These are phyloP conservation scores for Teratosphaeria zuluensis DNA, from an alignment of 2,329 filamentous ascomycete genomes.

Conservation along the genomic window DNA sequence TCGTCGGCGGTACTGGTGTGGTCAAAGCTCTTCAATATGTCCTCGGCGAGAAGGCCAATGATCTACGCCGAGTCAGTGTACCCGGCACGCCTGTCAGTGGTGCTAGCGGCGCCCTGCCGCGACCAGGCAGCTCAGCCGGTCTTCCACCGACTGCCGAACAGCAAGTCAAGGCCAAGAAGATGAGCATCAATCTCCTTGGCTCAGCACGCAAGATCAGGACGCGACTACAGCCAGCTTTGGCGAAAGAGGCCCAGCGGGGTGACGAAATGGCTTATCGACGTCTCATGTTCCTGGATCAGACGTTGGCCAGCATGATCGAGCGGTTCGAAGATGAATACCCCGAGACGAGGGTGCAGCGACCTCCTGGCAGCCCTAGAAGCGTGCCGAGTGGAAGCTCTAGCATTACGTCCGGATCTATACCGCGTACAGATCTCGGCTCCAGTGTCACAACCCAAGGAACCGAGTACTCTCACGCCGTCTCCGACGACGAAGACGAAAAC, in stretches of 20 bases:
- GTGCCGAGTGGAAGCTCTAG: background rate
- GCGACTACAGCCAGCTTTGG: conserved; percentile 72
- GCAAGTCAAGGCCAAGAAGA: conserved; percentile 67
- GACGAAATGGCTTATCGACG: conserved; percentile 72
- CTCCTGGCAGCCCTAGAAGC: conserved; percentile 2
- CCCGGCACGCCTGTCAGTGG: conserved; percentile 31
- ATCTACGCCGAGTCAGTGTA: conserved; percentile 29
- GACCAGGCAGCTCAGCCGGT: conserved; percentile 18
- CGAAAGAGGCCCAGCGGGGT: conserved; percentile 58
- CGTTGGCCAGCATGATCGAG: conserved; percentile 81
- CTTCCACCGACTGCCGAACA: conserved; percentile 19
- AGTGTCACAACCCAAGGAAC: conserved; percentile 5
- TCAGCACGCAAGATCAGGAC: conserved; percentile 82
- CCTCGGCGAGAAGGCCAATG: conserved; percentile 64
- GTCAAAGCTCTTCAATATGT: conserved; percentile 90
- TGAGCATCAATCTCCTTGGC: conserved; percentile 80
- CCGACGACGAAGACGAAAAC: conserved; percentile 22
- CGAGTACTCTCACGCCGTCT: conserved; percentile 14
- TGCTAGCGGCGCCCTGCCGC: conserved; percentile 31
- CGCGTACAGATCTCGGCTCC: conserved; percentile 1
- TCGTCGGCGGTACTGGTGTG: conserved; percentile 89
- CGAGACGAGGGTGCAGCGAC: conserved; percentile 56
- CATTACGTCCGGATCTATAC: background rate
- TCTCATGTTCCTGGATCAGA: conserved; percentile 78
- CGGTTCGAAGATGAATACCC: conserved; percentile 96